Conservation (phyloP, 2,329 filamentous ascomycete genomes). For the Pseudopyricularia javanii region DNA sequence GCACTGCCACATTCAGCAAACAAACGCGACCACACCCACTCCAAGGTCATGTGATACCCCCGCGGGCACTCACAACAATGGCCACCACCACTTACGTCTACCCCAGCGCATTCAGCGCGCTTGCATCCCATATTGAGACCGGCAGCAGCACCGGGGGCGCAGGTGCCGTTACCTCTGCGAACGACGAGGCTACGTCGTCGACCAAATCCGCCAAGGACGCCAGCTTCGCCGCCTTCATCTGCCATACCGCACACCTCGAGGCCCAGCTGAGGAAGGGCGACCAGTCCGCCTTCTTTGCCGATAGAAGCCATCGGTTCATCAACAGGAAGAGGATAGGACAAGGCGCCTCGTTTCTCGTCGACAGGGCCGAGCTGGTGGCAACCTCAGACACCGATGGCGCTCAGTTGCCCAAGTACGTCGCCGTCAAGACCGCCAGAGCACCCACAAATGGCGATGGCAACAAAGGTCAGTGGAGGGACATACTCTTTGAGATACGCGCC, state of each 20-base stretch:
- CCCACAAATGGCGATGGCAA: neutral
- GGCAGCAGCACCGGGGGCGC: neutral
- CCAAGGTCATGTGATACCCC: neutral
- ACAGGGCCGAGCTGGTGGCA: conserved; percentile 4
- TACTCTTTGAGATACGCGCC: conserved; percentile 7
- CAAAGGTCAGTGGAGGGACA: conserved; percentile 4
- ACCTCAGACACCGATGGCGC: neutral
- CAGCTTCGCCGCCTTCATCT: conserved; percentile 7
- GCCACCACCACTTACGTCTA: neutral
- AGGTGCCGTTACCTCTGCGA: neutral
- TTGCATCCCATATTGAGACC: conserved; percentile 1
- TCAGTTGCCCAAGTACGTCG: conserved; percentile 1
- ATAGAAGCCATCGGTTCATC: neutral
- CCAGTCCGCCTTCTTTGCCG: conserved; percentile 4
- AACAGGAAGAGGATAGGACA: conserved; percentile 4
- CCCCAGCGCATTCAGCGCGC: neutral
- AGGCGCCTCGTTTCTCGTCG: conserved; percentile 7
- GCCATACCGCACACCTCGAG: conserved; percentile 6
- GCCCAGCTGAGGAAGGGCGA: conserved; percentile 4
- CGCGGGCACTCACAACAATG: neutral
- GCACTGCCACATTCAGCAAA: neutral
- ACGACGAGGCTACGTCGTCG: neutral
- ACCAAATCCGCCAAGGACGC: neutral
- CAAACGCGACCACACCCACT: neutral
- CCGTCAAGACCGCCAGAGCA: conserved; percentile 6